Evolutionary conservation across 108 stramenopile genomes (phyloP).

Genomic region (Cyclotella sp.): DNA sequence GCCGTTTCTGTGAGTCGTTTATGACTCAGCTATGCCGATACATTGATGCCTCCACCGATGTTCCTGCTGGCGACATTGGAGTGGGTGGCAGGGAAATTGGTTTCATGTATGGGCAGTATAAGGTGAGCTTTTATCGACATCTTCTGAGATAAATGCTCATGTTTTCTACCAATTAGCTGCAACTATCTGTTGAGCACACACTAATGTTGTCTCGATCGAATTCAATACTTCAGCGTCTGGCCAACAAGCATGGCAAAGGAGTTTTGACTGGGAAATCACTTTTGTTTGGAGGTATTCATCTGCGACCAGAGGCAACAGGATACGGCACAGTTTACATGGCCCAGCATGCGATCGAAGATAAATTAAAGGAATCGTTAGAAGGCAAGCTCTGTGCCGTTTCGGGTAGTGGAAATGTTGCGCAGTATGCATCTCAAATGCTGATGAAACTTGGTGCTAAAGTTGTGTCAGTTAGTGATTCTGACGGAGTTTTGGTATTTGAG

Average conservation of each 20-base stretch:
- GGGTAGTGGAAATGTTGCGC: slow-evolving; percentile 80
- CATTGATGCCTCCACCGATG: slow-evolving; percentile 77
- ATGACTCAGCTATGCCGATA: slow-evolving; percentile 76
- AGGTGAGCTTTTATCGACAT: slow-evolving; percentile 19
- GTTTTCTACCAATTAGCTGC: background rate
- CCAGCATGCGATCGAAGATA: slow-evolving; percentile 69
- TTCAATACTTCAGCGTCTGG: slow-evolving; percentile 34
- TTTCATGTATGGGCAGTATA: slow-evolving; percentile 86
- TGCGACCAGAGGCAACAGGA: slow-evolving; percentile 83
- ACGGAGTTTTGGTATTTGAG: slow-evolving; percentile 73
- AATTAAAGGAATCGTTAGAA: slow-evolving; percentile 44
- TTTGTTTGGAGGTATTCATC: slow-evolving; percentile 68
- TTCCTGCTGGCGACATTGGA: slow-evolving; percentile 90
- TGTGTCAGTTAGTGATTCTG: slow-evolving; percentile 89
- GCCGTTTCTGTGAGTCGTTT: slow-evolving; percentile 85
- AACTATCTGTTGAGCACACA: background rate
- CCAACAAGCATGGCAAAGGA: slow-evolving; percentile 72
- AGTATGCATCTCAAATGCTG: slow-evolving; percentile 66
- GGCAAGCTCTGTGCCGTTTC: slow-evolving; percentile 71
- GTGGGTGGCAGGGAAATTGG: slow-evolving; percentile 86
- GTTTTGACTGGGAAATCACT: slow-evolving; percentile 80
- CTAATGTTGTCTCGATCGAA: background rate
- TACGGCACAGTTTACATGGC: slow-evolving; percentile 80
- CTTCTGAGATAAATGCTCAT: background rate
- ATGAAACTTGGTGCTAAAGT: slow-evolving; percentile 77